Conservation (phyloP, 306 rosid species). For the Dalbergia oliveri region DNA sequence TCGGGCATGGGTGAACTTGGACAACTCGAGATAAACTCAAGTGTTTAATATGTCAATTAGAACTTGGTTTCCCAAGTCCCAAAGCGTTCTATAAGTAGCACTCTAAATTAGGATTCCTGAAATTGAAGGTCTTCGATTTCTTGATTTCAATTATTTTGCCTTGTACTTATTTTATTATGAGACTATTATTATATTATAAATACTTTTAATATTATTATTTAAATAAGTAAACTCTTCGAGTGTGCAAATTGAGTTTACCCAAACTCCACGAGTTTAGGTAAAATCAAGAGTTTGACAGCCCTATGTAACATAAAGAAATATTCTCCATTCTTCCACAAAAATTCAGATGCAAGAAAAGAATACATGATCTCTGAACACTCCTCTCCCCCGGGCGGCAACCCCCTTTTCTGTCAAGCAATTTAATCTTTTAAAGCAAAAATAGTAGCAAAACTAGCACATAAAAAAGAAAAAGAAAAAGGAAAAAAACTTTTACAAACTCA, state of each 20-base stretch:
- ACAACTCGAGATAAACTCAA: neutral
- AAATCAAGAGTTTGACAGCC: no score
- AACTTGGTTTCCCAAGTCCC: neutral
- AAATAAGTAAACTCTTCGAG: neutral
- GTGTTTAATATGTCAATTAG: neutral
- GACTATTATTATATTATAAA: no score
- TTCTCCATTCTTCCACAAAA: neutral
- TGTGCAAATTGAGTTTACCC: no score
- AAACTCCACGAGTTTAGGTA: neutral
- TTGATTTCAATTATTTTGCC: neutral
- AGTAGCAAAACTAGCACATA: constrained; percentile 14
- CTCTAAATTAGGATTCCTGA: neutral
- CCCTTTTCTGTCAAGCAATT: neutral
- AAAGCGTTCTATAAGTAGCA: neutral
- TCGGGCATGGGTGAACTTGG: neutral
- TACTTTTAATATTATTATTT: no score
- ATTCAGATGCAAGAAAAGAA: constrained; percentile 8
- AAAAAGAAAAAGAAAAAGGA: neutral
- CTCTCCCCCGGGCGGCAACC: no score
- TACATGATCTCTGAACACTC: neutral
- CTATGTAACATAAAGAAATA: neutral
- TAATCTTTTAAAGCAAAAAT: constrained; percentile 24
- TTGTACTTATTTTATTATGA: no score
- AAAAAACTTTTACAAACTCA: constrained; percentile 11
- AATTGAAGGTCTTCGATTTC: neutral